Evolutionary conservation across 306 rosid species (phyloP).

Genomic region (Malus sylvestris): DNA sequence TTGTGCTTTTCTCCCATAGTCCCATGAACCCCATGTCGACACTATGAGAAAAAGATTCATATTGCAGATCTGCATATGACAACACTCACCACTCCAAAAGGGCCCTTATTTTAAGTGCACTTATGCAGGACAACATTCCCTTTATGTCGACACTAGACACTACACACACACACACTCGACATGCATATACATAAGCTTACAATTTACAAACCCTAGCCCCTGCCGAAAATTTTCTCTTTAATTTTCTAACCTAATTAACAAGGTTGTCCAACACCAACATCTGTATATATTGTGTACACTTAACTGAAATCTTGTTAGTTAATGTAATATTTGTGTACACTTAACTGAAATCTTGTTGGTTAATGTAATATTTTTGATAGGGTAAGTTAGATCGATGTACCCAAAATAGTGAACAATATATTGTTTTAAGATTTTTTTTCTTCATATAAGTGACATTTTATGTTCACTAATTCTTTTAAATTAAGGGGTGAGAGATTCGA

Average conservation of each 20-base stretch:
- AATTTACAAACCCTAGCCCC: neutral
- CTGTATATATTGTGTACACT: too few relatives aligned
- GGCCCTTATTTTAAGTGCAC: neutral
- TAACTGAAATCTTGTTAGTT: neutral
- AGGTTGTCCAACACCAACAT: neutral
- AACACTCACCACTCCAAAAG: neutral
- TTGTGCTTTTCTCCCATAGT: neutral
- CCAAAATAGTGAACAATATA: neutral
- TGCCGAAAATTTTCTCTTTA: neutral
- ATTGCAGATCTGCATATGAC: neutral
- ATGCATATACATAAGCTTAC: neutral
- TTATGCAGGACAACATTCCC: neutral
- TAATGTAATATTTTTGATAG: neutral
- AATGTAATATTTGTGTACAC: too few relatives aligned
- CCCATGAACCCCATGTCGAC: constrained; percentile 48
- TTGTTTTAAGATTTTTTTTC: too few relatives aligned
- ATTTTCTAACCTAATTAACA: neutral
- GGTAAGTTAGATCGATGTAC: neutral
- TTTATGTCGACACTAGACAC: neutral
- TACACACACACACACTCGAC: too few relatives aligned
- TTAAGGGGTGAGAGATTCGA: too few relatives aligned
- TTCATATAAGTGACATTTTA: too few relatives aligned
- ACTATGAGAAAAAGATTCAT: constrained; percentile 33
- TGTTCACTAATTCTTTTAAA: neutral
- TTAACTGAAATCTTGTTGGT: neutral